Conservation (phyloP, 768 basidiomycete species). For the Agrocybe chaxingu region DNA sequence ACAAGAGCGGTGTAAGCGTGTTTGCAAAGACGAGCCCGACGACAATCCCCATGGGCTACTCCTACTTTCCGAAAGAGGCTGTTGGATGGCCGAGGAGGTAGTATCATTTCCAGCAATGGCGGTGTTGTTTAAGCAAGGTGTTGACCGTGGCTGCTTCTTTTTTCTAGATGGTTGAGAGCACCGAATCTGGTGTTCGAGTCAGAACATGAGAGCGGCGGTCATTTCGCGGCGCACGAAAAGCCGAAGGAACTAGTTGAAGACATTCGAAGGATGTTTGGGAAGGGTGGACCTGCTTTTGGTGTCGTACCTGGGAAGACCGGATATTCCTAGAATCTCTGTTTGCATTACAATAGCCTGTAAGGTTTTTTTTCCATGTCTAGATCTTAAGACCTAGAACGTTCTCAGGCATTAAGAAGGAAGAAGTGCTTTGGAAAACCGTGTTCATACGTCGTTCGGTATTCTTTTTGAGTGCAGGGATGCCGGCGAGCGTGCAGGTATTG, state of each 20-base stretch:
- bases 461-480: too few relatives aligned
- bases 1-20: conserved; percentile 7
- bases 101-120: neutral
- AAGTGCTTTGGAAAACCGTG: too few relatives aligned
- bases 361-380: too few relatives aligned
- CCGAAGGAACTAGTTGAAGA: conserved; percentile 33
- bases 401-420: too few relatives aligned
- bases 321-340: conserved; percentile 12
- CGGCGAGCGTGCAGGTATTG: too few relatives aligned
- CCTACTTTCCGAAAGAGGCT: conserved; percentile 45
- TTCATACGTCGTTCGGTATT: too few relatives aligned
- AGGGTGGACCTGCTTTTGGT: conserved; percentile 23
- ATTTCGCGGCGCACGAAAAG: conserved; percentile 38
- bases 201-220: conserved; percentile 39
- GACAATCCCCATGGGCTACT: conserved; percentile 43
- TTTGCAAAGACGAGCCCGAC: conserved; percentile 5
- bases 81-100: conserved; percentile 20
- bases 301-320: conserved; percentile 21
- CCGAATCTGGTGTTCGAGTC: conserved; percentile 33
- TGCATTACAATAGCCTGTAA: too few relatives aligned
- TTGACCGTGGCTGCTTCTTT: neutral
- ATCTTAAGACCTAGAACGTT: too few relatives aligned
- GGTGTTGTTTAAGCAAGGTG: neutral
- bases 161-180: conserved; percentile 15
- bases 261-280: conserved; percentile 42